Evolutionary conservation across 2,329 filamentous ascomycete genomes (phyloP), one percentile per base, ranked within the genome.

Genomic region (Fusarium sterilihyphosum): DNA sequence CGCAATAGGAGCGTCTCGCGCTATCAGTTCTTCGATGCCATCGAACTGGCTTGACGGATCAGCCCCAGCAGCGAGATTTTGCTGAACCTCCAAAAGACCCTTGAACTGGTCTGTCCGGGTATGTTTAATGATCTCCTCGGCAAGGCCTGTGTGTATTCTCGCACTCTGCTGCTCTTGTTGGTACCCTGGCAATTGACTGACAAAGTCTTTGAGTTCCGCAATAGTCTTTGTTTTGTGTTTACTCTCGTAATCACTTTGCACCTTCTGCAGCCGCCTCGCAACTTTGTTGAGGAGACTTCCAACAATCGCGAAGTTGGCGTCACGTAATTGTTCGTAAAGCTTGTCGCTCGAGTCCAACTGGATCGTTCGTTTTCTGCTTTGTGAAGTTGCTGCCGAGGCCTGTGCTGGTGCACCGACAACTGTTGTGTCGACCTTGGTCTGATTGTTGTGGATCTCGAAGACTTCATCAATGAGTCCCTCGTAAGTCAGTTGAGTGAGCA

Each of bases 401-500:
- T 91, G 90, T 38, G 92, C 87, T 33, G 92, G 87, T n/a, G 89
- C 89, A 17, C 96, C 96, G 16, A 98, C 91, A 68, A 98, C 90
- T 4, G 95, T 95, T 5, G 94, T 94, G 80, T 98, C 96, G 29
- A 98, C 91, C 80, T 98, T 96, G 43, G 94, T 92, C 81, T 97
- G 95, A 79, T 97, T 98, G 80, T 98, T 93, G 74, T 94, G 91
- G 70, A 99, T 97, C 38, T 93, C 92, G 80, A 97, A 97, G 22
- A 96, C 89, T 81, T 99, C 96, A 79, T 99, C 97, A 61, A 99
- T 92, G 33, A 99, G 87, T 8, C 96, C 96, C 84, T 99, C 96
- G 79, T 99, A 99, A 4, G 96, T 99, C 71, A 99, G 86, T 81
- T 99, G 96, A 2, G 96, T 98, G 61, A 99, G 91, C 22, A 99